phyloP scores from a whole-genome alignment of 768 basidiomycete species.

The Fibroporia radiculosa region DNA sequence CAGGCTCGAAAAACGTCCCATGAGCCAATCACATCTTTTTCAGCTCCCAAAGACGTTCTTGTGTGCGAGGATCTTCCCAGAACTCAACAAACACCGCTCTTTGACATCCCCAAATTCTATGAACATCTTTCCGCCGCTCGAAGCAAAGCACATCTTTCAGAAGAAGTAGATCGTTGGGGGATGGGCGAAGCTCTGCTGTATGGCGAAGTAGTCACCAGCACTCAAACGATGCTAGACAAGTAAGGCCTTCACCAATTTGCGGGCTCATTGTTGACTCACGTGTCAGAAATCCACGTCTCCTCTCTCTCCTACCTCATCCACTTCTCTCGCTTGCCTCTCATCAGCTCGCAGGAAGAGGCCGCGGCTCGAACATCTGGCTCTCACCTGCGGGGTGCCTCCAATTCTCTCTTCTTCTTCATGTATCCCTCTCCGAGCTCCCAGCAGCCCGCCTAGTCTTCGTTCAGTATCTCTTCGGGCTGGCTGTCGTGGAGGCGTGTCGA shows the following conservation, averaged over 20 bases:
- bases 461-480: conserved; percentile 88
- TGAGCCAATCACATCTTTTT: conserved; percentile 25
- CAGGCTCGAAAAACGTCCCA: conserved; percentile 15
- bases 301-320: conserved; percentile 64
- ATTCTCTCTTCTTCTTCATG: conserved; percentile 68
- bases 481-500: conserved; percentile 81
- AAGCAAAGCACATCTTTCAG: conserved; percentile 19
- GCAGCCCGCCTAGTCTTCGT: conserved; percentile 76
- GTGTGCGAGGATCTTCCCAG: conserved; percentile 44
- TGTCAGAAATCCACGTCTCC: conserved; percentile 68
- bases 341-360: conserved; percentile 83
- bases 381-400: conserved; percentile 87
- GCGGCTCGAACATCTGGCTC: conserved; percentile 87
- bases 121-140: conserved; percentile 32
- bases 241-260: conserved; percentile 31
- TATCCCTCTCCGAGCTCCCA: conserved; percentile 43
- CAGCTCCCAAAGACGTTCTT: conserved; percentile 48
- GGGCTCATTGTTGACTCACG: conserved; percentile 1
- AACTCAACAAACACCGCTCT: conserved; percentile 57
- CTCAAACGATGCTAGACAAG: conserved; percentile 93
- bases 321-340: conserved; percentile 79
- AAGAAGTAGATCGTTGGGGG: conserved; percentile 33
- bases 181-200: conserved; percentile 79
- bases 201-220: conserved; percentile 86
- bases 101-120: conserved; percentile 61